These are phyloP conservation scores for Thoreauomyces humboldtii DNA, from an alignment of 192 early-diverging fungal genomes.

Conservation along the genomic window DNA sequence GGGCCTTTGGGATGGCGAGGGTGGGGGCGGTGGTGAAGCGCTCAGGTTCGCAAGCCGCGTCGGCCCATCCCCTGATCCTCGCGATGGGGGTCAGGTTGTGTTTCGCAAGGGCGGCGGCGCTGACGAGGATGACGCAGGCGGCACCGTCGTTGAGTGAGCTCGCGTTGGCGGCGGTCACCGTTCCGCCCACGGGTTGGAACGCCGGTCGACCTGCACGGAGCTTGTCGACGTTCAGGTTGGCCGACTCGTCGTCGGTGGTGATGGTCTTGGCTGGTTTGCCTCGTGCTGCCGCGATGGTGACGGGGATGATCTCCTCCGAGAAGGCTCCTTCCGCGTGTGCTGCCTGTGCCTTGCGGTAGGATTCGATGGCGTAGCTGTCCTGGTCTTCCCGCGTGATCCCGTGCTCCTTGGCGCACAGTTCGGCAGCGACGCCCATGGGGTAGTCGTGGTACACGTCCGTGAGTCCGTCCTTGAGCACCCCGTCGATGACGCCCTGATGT, in stretches of 20 bases:
- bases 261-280: slow-evolving; percentile 77
- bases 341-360: slow-evolving; percentile 83
- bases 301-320: slow-evolving; percentile 77
- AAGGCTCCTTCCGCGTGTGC: slow-evolving; percentile 84
- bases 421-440: slow-evolving; percentile 55
- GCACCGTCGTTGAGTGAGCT: slow-evolving; percentile 93
- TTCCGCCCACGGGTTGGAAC: slow-evolving; percentile 79
- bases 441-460: slow-evolving; percentile 50
- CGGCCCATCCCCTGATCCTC: slow-evolving; percentile 77
- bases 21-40: slow-evolving; percentile 95
- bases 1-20: slow-evolving; percentile 87
- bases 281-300: slow-evolving; percentile 76
- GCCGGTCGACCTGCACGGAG: slow-evolving; percentile 83
- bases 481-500: slow-evolving; percentile 76
- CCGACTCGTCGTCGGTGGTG: slow-evolving; percentile 82
- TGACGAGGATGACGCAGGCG: slow-evolving; percentile 83
- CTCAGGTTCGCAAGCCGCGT: slow-evolving; percentile 86
- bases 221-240: slow-evolving; percentile 76
- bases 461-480: slow-evolving; percentile 62
- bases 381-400: slow-evolving; percentile 77
- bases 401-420: slow-evolving; percentile 74
- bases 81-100: slow-evolving; percentile 86
- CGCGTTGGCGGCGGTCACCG: slow-evolving; percentile 93
- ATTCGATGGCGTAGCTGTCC: slow-evolving; percentile 82
- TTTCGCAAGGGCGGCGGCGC: slow-evolving; percentile 65